Percentiles rank a stretch among this genome's conserved stretches.
These are phyloP conservation scores for Oryza punctata DNA, from an alignment of 176 grass and related monocot genomes.

Conservation along the genomic window DNA sequence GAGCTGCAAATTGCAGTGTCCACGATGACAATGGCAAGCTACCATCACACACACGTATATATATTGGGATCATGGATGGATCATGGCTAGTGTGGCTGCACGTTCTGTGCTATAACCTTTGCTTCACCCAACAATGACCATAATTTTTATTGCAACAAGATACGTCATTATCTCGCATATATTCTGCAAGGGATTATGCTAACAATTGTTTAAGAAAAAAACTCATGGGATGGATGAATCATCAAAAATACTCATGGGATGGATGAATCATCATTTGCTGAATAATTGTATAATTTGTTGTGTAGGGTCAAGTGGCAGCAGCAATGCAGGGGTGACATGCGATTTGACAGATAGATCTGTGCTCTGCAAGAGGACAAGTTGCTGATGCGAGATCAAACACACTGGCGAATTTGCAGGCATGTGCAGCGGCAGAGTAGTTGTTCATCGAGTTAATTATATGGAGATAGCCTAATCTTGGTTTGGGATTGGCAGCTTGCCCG, in stretches of 20 bases:
- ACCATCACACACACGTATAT: conserved; percentile 8
- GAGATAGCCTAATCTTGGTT: not conserved
- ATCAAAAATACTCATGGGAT: not conserved
- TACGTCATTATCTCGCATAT: not conserved
- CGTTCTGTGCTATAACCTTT: conserved; percentile 28
- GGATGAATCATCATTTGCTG: not conserved
- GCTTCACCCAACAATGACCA: conserved; percentile 4
- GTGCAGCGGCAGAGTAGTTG: not conserved
- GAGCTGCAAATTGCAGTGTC: not conserved
- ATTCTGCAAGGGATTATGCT: not conserved
- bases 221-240: not conserved
- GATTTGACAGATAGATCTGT: conserved; percentile 22
- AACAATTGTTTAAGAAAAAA: not conserved
- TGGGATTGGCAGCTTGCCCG: not conserved
- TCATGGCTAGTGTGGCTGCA: conserved; percentile 31
- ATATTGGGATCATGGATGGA: conserved; percentile 9
- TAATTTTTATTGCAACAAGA: not conserved
- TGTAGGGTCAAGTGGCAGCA: conserved; percentile 31
- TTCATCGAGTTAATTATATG: not conserved
- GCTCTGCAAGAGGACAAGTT: conserved; percentile 3
- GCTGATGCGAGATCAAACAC: not conserved
- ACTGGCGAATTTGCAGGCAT: conserved; percentile 23
- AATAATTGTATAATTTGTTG: not conserved
- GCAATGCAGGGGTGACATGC: conserved; percentile 17
- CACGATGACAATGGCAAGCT: not conserved